Evolutionary conservation across 441 rosid species (phyloP).

Genomic region (Oxalis stricta): DNA sequence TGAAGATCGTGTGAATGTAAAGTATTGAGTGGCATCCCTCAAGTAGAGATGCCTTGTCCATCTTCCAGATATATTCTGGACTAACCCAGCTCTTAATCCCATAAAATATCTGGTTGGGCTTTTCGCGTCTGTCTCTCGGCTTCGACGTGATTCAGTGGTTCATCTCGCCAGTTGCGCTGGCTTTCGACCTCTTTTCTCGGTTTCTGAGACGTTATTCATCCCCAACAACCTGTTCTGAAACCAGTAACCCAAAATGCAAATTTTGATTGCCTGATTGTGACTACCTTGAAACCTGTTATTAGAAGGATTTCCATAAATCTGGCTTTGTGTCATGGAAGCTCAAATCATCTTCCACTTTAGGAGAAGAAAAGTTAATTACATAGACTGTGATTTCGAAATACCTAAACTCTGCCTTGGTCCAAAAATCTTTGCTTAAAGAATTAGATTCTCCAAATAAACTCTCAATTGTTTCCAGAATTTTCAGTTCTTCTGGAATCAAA

Average conservation of each 20-base stretch:
- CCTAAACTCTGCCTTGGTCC: conserved; percentile 78
- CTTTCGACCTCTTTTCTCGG: conserved; percentile 67
- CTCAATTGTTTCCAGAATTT: conserved; percentile 33
- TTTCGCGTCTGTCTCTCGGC: conserved; percentile 69
- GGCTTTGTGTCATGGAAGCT: conserved; percentile 35
- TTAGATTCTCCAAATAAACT: conserved; percentile 36
- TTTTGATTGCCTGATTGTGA: conserved; percentile 27
- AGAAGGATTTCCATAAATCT: conserved; percentile 32
- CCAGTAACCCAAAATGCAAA: too few species aligned
- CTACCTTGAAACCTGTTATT: conserved; percentile 21
- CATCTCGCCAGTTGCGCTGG: conserved; percentile 73
- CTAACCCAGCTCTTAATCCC: conserved; percentile 59
- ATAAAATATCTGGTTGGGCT: conserved; percentile 64
- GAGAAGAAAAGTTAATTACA: conserved; percentile 75
- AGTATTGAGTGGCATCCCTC: conserved; percentile 55
- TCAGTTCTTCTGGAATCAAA: conserved; percentile 36
- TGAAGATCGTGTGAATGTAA: conserved; percentile 57
- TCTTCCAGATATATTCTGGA: conserved; percentile 66
- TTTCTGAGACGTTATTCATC: conserved; percentile 27
- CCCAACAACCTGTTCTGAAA: conserved; percentile 27
- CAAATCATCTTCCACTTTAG: conserved; percentile 59
- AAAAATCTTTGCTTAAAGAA: conserved; percentile 53
- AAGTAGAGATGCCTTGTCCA: conserved; percentile 66
- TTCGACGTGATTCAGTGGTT: conserved; percentile 59
- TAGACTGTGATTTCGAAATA: conserved; percentile 38